These are phyloP conservation scores for Penicillium soppii DNA, from an alignment of 495 filamentous ascomycete species.

Conservation along the genomic window DNA sequence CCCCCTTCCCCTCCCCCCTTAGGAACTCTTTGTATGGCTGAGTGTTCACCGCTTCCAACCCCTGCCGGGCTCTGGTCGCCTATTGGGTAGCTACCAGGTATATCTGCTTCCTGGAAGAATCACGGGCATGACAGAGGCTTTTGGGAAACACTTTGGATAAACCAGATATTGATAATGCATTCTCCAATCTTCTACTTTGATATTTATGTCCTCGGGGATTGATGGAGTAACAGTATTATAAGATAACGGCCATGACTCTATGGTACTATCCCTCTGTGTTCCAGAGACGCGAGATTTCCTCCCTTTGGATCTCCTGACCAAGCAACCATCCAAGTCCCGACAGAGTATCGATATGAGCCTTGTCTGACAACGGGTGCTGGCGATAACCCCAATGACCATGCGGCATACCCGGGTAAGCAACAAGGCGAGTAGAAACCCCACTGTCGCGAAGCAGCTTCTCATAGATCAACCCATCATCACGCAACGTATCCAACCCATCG, in stretches of 20 bases:
- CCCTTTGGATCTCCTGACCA: conserved; percentile 7
- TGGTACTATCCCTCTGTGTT: neutral
- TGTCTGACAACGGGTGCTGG: conserved; percentile 12
- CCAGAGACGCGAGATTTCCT: conserved; percentile 4
- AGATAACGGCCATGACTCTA: no score
- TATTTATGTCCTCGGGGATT: neutral
- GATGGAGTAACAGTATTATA: neutral
- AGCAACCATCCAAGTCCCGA: conserved; percentile 19
- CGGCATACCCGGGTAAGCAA: conserved; percentile 29
- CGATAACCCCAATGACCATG: conserved; percentile 13
- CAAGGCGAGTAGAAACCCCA: conserved; percentile 32
- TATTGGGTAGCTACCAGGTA: neutral
- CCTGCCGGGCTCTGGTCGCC: neutral
- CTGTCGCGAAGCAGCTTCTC: conserved; percentile 32
- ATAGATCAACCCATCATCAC: conserved; percentile 43
- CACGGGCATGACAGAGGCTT: neutral
- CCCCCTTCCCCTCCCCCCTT: no score
- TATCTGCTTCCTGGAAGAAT: neutral
- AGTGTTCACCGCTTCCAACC: neutral
- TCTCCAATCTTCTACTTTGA: neutral
- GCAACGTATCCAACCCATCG: conserved; percentile 35
- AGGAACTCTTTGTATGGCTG: neutral
- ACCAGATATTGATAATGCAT: neutral
- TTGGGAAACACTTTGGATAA: neutral
- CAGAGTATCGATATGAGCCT: conserved; percentile 10